These are phyloP conservation scores for Microbotryum intermedium DNA, from an alignment of 1,284 basidiomycete genomes.

Conservation along the genomic window DNA sequence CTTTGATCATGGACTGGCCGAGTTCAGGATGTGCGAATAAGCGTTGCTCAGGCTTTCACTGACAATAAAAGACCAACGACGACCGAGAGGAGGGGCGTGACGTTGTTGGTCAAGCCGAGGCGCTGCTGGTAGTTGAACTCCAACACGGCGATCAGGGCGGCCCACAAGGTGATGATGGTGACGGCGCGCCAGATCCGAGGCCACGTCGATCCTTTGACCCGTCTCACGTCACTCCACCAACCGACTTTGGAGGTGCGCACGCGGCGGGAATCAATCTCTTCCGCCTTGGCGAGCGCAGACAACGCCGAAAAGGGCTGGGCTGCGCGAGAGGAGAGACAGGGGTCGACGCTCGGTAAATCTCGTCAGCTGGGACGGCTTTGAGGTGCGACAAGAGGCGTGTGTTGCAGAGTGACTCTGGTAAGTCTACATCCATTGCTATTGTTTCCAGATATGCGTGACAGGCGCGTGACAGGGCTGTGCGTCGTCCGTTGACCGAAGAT, in stretches of 20 bases:
- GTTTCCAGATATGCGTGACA: too few relatives aligned
- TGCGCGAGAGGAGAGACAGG: not conserved
- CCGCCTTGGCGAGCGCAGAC: constrained; percentile 6
- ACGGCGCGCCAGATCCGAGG: constrained; percentile 31
- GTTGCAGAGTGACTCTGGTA: too few relatives aligned
- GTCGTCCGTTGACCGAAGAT: too few relatives aligned
- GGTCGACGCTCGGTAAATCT: too few relatives aligned
- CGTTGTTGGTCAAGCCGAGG: constrained; percentile 13
- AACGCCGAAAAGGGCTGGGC: constrained; percentile 17
- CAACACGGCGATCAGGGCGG: constrained; percentile 26
- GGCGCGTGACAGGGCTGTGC: too few relatives aligned
- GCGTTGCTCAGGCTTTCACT: not conserved
- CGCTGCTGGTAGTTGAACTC: constrained; percentile 24
- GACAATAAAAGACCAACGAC: constrained; percentile 34
- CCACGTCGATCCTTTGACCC: constrained; percentile 19
- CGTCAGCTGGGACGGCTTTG: too few relatives aligned
- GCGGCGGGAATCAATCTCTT: constrained; percentile 4
- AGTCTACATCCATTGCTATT: too few relatives aligned
- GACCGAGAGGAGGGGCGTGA: constrained; percentile 33
- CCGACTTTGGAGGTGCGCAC: constrained; percentile 16
- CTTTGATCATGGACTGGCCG: too few relatives aligned
- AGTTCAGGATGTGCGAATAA: too few relatives aligned
- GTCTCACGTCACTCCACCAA: constrained; percentile 24
- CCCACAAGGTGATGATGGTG: constrained; percentile 30
- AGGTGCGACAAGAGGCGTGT: too few relatives aligned